Evolutionary conservation across 352 stramenopile genomes (phyloP), one percentile per base, ranked within the genome.

Genomic region (Phytopythium helicoides): DNA sequence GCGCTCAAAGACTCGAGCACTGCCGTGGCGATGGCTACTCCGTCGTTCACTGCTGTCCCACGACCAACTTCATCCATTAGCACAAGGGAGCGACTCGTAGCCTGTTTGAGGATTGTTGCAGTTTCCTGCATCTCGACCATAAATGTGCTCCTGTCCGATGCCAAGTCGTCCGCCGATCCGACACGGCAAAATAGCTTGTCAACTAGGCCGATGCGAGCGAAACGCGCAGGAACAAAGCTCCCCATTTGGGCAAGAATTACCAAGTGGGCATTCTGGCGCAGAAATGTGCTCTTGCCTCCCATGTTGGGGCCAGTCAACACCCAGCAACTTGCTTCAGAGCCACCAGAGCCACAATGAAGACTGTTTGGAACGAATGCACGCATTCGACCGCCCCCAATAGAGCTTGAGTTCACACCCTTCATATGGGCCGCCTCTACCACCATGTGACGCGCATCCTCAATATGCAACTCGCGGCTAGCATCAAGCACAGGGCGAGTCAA

Each of bases 71-170:
- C 87, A 40, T 96, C 87, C 72, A 96, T 89, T 21, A 96, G 50
- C n/a, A 96, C 83, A 6, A 96, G 61, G n/a, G 75, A 89, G 0
- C 71, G 69, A n/a, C 61, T 55, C 12, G 83, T 94, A 5, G 87
- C 83, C 22, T 89, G 76, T 8, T 62, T 79, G 7, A 95, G 52
- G 44, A 95, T 85, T 34, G 77, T 86, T 21, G 83, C 69, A 0
- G 84, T 92, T 61, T 96, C 87, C 58, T 91, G 62, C 86, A 96
- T 95, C 58, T 96, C 87, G 8, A 94, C 74, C 68, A 95, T 76
- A 47, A 96, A 95, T 2, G 87, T 96, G 40, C 83, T 94, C 36
- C 76, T 80, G 56, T 92, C 83, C 1, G 76, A 75, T 9, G 79
- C 79, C 21, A 95, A 51, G 42, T 95, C 83, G 54, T 96, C 87